phyloP scores from a whole-genome alignment of 139 green algal species.

The Chlorella sorokiniana region DNA sequence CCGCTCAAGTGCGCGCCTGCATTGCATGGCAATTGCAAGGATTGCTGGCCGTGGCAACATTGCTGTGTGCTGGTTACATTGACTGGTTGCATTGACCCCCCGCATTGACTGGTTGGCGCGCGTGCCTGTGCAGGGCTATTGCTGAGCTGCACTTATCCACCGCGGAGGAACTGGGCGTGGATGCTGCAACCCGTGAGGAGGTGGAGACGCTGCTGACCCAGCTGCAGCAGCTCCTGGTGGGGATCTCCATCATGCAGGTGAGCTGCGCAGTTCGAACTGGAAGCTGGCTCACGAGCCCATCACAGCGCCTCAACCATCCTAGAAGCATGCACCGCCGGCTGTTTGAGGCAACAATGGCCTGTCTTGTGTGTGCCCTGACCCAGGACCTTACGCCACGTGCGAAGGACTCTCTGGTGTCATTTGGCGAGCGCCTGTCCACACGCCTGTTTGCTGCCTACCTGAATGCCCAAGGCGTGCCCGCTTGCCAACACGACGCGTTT shows the following conservation, averaged over 20 bases:
- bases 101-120: neutral
- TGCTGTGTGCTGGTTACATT: neutral
- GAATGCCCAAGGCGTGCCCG: slow-evolving; percentile 58
- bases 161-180: slow-evolving; percentile 67
- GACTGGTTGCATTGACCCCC: neutral
- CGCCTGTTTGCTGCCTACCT: slow-evolving; percentile 93
- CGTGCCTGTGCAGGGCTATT: slow-evolving; percentile 56
- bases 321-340: too few relatives aligned
- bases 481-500: slow-evolving; percentile 88
- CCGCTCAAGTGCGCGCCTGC: slow-evolving; percentile 51
- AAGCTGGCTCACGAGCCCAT: neutral
- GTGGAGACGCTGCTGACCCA: slow-evolving; percentile 82
- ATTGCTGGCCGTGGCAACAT: neutral
- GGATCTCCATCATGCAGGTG: slow-evolving; percentile 88
- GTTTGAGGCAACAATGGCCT: neutral
- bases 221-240: slow-evolving; percentile 88
- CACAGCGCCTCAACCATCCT: too few relatives aligned
- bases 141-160: slow-evolving; percentile 75
- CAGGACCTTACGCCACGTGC: slow-evolving; percentile 91
- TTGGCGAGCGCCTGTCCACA: slow-evolving; percentile 96
- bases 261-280: neutral
- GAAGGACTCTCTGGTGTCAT: slow-evolving; percentile 94
- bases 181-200: slow-evolving; percentile 53
- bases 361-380: neutral
- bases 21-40: neutral